Conservation (phyloP, 1,284 basidiomycete species). For the Melampsora americana region DNA sequence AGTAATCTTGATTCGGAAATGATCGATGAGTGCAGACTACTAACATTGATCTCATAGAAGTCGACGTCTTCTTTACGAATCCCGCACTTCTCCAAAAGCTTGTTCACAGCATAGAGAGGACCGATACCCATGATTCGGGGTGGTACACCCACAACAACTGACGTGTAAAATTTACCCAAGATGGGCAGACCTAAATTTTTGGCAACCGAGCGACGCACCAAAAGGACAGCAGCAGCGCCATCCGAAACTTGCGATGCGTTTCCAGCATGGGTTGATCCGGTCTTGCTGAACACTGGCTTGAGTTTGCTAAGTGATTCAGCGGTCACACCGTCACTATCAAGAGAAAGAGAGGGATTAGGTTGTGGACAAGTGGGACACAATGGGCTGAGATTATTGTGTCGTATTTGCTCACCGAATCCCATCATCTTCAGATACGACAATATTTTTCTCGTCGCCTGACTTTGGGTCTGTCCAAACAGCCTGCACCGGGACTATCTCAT, state of each 20-base stretch:
- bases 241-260: constrained; percentile 97
- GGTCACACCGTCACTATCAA: constrained; percentile 74
- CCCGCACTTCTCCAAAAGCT: constrained; percentile 70
- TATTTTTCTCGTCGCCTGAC: constrained; percentile 72
- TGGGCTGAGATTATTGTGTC: too few species aligned
- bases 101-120: constrained; percentile 86
- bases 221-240: constrained; percentile 89
- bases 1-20: constrained; percentile 58
- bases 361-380: not conserved
- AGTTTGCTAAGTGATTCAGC: constrained; percentile 79
- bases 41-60: constrained; percentile 86
- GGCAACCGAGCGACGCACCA: constrained; percentile 79
- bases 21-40: constrained; percentile 59
- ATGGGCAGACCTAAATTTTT: constrained; percentile 85
- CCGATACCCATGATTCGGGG: constrained; percentile 62
- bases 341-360: not conserved
- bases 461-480: constrained; percentile 76
- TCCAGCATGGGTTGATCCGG: constrained; percentile 85
- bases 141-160: constrained; percentile 68
- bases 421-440: constrained; percentile 82
- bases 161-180: constrained; percentile 82
- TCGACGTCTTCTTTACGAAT: constrained; percentile 72
- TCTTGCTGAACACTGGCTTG: constrained; percentile 85
- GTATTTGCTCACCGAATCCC: constrained; percentile 61
- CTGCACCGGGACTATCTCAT: constrained; percentile 82